Percentiles rank a stretch among this genome's conserved stretches.
These are phyloP conservation scores for Psidium guajava DNA, from an alignment of 345 rosid genomes.

Conservation along the genomic window DNA sequence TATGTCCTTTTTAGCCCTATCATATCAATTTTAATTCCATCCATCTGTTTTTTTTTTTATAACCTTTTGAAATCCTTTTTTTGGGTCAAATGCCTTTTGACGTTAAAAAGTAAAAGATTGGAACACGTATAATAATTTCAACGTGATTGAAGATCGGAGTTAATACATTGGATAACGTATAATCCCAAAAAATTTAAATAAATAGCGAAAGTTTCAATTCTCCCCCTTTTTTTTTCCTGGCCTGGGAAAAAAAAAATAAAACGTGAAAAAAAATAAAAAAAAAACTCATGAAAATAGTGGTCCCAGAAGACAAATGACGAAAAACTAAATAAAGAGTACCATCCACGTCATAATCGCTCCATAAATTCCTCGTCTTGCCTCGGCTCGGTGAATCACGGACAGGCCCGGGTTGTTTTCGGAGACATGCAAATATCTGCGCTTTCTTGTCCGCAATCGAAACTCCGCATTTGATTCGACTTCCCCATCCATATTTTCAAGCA, in stretches of 20 bases:
- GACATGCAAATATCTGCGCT: neutral
- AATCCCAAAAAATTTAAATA: neutral
- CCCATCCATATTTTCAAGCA: neutral
- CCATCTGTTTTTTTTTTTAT: neutral
- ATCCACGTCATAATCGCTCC: neutral
- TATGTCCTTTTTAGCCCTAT: neutral
- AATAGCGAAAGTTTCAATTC: no score
- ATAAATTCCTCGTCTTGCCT: neutral
- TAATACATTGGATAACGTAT: no score
- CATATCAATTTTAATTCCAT: neutral
- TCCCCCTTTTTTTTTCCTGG: no score
- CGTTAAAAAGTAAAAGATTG: no score
- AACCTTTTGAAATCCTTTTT: neutral
- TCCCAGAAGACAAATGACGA: neutral
- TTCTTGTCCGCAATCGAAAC: neutral
- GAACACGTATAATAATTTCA: no score
- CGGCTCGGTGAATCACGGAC: neutral
- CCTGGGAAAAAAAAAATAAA: neutral
- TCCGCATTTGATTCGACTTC: neutral
- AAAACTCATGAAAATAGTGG: neutral
- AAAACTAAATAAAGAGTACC: neutral
- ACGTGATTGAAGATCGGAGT: no score
- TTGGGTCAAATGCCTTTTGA: no score
- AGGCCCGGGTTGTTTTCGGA: neutral
- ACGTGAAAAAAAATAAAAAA: neutral